Evolutionary conservation across 495 filamentous ascomycete genomes (phyloP).

Genomic region (Annulohypoxylon moriforme): DNA sequence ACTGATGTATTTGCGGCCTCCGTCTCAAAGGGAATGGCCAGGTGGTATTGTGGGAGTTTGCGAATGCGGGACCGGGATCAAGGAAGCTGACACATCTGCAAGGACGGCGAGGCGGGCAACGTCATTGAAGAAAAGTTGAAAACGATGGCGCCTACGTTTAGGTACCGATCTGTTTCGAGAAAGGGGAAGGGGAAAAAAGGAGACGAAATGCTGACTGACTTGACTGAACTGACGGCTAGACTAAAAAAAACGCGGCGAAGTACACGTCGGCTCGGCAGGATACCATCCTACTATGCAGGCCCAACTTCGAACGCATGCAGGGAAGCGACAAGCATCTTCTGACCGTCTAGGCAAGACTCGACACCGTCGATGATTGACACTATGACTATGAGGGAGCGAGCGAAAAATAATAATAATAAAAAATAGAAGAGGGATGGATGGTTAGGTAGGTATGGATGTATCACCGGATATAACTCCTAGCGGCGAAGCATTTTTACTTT

Average conservation of each 20-base stretch:
- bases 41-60: slow-evolving; percentile 38
- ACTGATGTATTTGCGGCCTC: slow-evolving; percentile 24
- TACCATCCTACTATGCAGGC: slow-evolving; percentile 32
- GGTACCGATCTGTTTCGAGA: slow-evolving; percentile 6
- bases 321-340: slow-evolving; percentile 39
- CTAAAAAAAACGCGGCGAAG: slow-evolving; percentile 26
- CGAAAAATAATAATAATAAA: slow-evolving; percentile 2
- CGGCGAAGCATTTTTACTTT: slow-evolving; percentile 16
- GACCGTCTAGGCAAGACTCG: slow-evolving; percentile 17
- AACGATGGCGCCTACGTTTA: slow-evolving; percentile 26
- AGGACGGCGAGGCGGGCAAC: slow-evolving; percentile 24
- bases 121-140: slow-evolving; percentile 26
- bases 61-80: slow-evolving; percentile 28
- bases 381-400: slow-evolving; percentile 8
- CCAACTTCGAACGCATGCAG: slow-evolving; percentile 33
- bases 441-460: slow-evolving; percentile 12
- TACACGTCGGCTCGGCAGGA: slow-evolving; percentile 33
- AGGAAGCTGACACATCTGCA: slow-evolving; percentile 39
- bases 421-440: slow-evolving; percentile 15
- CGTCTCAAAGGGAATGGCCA: slow-evolving; percentile 27
- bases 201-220: slow-evolving; percentile 23
- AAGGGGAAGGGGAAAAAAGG: background rate
- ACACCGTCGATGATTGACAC: slow-evolving; percentile 23
- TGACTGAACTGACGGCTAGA: slow-evolving; percentile 19
- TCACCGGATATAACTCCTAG: slow-evolving; percentile 34